phyloP scores from a whole-genome alignment of 495 filamentous ascomycete genomes.

The Penicillium fimorum region DNA sequence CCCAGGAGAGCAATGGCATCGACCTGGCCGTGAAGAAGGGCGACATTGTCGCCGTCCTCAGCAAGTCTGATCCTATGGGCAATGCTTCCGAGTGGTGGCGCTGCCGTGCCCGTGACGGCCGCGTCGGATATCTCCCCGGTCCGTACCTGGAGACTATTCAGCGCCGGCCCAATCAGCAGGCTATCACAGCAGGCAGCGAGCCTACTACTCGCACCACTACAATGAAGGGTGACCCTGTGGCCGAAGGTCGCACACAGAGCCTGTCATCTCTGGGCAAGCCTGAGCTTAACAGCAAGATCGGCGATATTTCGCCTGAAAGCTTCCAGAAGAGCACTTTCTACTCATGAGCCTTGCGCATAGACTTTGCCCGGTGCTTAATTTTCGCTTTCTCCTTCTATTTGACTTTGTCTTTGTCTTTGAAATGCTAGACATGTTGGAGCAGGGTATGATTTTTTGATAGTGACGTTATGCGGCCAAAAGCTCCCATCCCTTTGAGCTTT shows the following conservation, averaged over 20 bases:
- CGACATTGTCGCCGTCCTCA: slow-evolving; percentile 90
- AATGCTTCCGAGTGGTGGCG: slow-evolving; percentile 96
- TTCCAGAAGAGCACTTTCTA: slow-evolving; percentile 91
- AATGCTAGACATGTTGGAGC: slow-evolving; percentile 2
- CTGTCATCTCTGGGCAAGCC: slow-evolving; percentile 30
- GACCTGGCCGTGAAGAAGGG: slow-evolving; percentile 93
- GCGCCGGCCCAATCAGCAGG: slow-evolving; percentile 61
- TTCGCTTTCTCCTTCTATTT: not conserved
- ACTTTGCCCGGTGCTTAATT: slow-evolving; percentile 5
- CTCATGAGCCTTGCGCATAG: slow-evolving; percentile 29
- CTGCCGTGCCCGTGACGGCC: slow-evolving; percentile 86
- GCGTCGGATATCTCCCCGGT: slow-evolving; percentile 85
- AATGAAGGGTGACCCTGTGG: slow-evolving; percentile 51
- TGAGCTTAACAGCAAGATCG: slow-evolving; percentile 48
- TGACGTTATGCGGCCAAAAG: slow-evolving; percentile 9
- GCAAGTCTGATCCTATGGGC: slow-evolving; percentile 88
- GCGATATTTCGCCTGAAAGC: slow-evolving; percentile 74
- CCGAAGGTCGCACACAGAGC: slow-evolving; percentile 29
- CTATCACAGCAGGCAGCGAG: slow-evolving; percentile 46
- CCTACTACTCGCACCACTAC: slow-evolving; percentile 53
- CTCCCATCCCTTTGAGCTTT: slow-evolving; percentile 1
- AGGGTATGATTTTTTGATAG: not conserved
- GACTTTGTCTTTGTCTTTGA: not conserved
- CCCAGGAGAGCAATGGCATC: slow-evolving; percentile 64
- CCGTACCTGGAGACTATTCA: slow-evolving; percentile 85